A percentile compares a stretch with the other conserved stretches of the same genome.
phyloP scores from a whole-genome alignment of 2,329 filamentous ascomycete genomes.

The Sporothrix pseudoabietina region DNA sequence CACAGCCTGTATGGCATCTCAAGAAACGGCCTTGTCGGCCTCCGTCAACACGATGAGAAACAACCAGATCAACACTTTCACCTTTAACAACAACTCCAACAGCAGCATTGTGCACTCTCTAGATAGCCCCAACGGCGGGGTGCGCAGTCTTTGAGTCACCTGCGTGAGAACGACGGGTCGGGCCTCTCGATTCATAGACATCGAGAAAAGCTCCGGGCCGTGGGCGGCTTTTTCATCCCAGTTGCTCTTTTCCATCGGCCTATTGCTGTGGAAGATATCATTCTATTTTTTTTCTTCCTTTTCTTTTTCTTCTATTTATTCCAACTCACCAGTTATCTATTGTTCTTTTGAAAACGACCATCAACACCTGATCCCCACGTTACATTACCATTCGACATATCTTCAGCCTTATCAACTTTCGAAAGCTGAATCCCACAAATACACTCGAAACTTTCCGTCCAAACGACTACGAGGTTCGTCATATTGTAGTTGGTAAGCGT shows the following conservation, averaged over 20 bases:
- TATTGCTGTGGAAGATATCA: background rate
- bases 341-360: background rate
- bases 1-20: slow-evolving; percentile 22
- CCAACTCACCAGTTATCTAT: background rate
- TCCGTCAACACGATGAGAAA: slow-evolving; percentile 25
- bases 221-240: slow-evolving; percentile 22
- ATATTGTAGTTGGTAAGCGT: background rate
- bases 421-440: background rate
- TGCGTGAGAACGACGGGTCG: slow-evolving; percentile 29
- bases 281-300: background rate
- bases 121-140: slow-evolving; percentile 58
- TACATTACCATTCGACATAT: background rate
- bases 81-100: slow-evolving; percentile 19
- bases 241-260: slow-evolving; percentile 8
- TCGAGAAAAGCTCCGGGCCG: slow-evolving; percentile 35
- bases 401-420: background rate
- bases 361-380: background rate
- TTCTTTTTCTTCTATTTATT: background rate
- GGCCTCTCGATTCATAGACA: slow-evolving; percentile 36
- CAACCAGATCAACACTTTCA: background rate
- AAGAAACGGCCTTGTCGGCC: background rate
- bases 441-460: background rate
- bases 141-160: slow-evolving; percentile 46
- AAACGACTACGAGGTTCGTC: background rate
- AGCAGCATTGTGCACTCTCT: slow-evolving; percentile 31